Evolutionary conservation across 225 moss, liverwort and hornwort species (phyloP).

Genomic region (Polytrichum commune): DNA sequence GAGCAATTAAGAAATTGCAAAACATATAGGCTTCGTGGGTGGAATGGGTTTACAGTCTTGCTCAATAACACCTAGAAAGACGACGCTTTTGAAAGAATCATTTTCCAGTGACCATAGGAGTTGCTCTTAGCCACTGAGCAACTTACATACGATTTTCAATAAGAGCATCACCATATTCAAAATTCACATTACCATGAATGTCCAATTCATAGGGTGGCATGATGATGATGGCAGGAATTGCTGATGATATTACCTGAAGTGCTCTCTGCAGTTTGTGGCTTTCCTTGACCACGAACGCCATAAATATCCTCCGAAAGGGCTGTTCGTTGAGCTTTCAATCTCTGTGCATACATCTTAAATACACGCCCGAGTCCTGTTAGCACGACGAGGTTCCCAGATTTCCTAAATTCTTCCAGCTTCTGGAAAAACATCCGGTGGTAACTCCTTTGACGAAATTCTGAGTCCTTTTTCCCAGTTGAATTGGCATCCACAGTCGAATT

Average conservation of each 20-base stretch:
- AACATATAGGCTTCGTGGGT: too few species aligned
- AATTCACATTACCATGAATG: too few species aligned
- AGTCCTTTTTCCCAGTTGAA: conserved; percentile 17
- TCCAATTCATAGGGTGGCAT: too few species aligned
- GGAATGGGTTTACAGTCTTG: too few species aligned
- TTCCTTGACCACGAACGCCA: conserved; percentile 67
- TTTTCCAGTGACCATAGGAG: too few species aligned
- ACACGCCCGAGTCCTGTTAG: conserved; percentile 59
- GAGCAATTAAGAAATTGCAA: too few species aligned
- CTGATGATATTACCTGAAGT: conserved; percentile 24
- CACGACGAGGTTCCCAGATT: conserved; percentile 20
- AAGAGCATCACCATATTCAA: too few species aligned
- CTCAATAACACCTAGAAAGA: too few species aligned
- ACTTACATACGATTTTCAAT: too few species aligned
- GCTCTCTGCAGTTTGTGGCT: conserved; percentile 33
- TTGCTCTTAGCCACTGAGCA: too few species aligned
- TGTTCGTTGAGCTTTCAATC: conserved; percentile 58
- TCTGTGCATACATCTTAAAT: conserved; percentile 63
- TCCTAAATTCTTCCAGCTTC: conserved; percentile 63
- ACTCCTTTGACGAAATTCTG: conserved; percentile 49
- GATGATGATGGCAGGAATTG: too few species aligned
- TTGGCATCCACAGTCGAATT: conserved; percentile 4
- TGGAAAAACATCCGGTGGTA: conserved; percentile 74
- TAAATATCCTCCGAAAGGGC: conserved; percentile 61
- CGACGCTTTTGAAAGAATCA: too few species aligned